Base-by-base conservation (phyloP, 768 basidiomycete species). In the Mrakia gelida region DNA sequence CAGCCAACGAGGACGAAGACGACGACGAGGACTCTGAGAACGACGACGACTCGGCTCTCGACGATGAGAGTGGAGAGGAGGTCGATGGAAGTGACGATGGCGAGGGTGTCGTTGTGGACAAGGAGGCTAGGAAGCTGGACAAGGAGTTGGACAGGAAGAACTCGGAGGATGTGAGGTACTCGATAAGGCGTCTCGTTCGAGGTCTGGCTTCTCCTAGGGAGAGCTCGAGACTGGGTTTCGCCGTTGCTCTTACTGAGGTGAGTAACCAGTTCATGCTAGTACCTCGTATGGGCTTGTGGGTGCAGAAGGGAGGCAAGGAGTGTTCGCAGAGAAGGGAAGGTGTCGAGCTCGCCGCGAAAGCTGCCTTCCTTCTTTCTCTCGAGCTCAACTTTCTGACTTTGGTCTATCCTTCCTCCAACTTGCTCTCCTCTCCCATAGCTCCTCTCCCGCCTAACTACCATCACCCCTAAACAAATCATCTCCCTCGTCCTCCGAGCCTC, bases 241-340 rank as follows among this genome's bases (percentile, higher is more conserved):
- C 95, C 13, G 96, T 99, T 63, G 94, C 95, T 45, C 86, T 99
- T 80, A 94, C 96, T 0, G 95, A 97, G 88, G 95, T 96, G 82
- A 81, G 89, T 84, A 26, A 7, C 8, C 6, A 8, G 49, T 72
- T 7, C n/a, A 28, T 16, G 41, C 30, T 28, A 5, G 16, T 71
- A 23, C 8, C 10, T 18, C 16, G 1, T 21, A 2, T 21, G 3
- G 6, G 8, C 45, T 72, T n/a, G 30, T 3, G n/a, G 28, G 49
- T 7, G 6, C 28, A 32, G 16, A 7, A 15, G 4, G 56, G 32
- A n/a, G 30, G 13, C 56, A 15, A 13, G 34, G 56, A 59, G 34
- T 6, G 54, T 3, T 15, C n/a, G 49, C n/a, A 49, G 32, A 38
- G 49, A 6, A 28, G 8, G 54, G 38, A 34, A 30, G 38, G 38